Conservation (phyloP, 495 filamentous ascomycete species). For the Aspergillus bridgeri region DNA sequence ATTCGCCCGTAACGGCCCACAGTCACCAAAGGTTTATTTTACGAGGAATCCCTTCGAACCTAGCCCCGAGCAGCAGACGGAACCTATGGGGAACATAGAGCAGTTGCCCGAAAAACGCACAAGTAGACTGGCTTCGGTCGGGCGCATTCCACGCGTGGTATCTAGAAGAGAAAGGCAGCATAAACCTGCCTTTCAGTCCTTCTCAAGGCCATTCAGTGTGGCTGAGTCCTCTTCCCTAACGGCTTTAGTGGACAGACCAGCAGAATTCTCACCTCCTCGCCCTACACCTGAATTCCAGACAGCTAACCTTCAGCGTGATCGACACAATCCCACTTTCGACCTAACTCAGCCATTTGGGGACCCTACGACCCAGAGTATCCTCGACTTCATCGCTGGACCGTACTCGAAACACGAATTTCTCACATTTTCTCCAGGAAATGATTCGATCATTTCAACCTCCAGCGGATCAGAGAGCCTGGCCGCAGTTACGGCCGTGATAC, state of each 20-base stretch:
- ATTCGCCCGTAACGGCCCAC: constrained; percentile 31
- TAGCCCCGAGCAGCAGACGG: constrained; percentile 15
- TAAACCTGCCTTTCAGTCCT: constrained; percentile 71
- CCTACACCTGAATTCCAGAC: constrained; percentile 22
- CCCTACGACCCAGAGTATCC: constrained; percentile 29
- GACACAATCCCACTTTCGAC: constrained; percentile 24
- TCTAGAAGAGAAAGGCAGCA: constrained; percentile 66
- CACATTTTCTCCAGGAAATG: constrained; percentile 65
- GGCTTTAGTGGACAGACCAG: constrained; percentile 15
- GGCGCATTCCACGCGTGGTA: constrained; percentile 85
- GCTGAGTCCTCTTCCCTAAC: constrained; percentile 29
- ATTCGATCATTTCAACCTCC: constrained; percentile 64
- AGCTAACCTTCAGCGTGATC: constrained; percentile 12
- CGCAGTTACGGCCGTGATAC: constrained; percentile 60
- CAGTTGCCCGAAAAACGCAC: constrained; percentile 15
- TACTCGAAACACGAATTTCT: constrained; percentile 58
- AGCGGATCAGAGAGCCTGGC: constrained; percentile 63
- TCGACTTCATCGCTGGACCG: constrained; percentile 39
- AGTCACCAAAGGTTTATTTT: constrained; percentile 44
- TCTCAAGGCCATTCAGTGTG: constrained; percentile 73
- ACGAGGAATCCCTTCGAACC: constrained; percentile 22
- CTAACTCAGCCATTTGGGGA: constrained; percentile 39
- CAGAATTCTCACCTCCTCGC: constrained; percentile 14
- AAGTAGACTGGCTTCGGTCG: constrained; percentile 70
- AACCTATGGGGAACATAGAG: constrained; percentile 13